Percentiles rank a stretch among this genome's conserved stretches.
phyloP scores from a whole-genome alignment of 805 yeast genomes.

The Yamadazyma akitaensis region DNA sequence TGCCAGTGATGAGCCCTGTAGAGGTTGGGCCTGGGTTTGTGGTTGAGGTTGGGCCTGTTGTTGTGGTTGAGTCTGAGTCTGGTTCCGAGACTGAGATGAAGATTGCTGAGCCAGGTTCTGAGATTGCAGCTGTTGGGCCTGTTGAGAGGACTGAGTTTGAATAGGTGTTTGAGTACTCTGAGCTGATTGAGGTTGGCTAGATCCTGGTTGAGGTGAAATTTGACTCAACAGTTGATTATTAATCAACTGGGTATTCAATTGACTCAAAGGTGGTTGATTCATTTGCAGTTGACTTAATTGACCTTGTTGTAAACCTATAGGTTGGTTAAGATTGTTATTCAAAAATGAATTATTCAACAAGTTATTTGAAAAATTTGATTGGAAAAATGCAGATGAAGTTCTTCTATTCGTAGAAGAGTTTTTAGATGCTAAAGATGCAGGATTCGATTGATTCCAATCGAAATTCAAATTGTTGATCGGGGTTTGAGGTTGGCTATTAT shows the following conservation, averaged over 20 bases:
- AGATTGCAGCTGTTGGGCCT: neutral
- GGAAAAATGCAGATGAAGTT: slow-evolving; percentile 52
- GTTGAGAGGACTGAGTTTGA: neutral
- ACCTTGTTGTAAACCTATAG: slow-evolving; percentile 3
- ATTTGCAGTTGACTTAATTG: neutral
- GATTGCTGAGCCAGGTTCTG: neutral
- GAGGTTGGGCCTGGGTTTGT: neutral
- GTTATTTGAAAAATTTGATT: slow-evolving; percentile 15
- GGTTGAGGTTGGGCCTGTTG: neutral
- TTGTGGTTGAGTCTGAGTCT: neutral
- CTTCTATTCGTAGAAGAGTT: slow-evolving; percentile 46
- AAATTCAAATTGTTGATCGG: slow-evolving; percentile 13
- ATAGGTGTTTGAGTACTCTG: neutral
- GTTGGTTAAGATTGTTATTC: slow-evolving; percentile 9
- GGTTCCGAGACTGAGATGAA: neutral
- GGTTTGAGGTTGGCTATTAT: slow-evolving; percentile 15
- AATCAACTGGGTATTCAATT: neutral
- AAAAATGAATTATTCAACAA: slow-evolving; percentile 15
- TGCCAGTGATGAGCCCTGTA: neutral
- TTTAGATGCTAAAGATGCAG: slow-evolving; percentile 21
- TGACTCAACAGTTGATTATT: neutral
- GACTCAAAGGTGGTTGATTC: neutral
- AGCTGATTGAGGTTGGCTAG: neutral
- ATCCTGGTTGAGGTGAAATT: neutral
- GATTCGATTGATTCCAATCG: slow-evolving; percentile 16